Percentiles rank a stretch among this genome's conserved stretches.
These are phyloP conservation scores for Naganishia sp. DNA, from an alignment of 1,284 basidiomycete species.

Conservation along the genomic window DNA sequence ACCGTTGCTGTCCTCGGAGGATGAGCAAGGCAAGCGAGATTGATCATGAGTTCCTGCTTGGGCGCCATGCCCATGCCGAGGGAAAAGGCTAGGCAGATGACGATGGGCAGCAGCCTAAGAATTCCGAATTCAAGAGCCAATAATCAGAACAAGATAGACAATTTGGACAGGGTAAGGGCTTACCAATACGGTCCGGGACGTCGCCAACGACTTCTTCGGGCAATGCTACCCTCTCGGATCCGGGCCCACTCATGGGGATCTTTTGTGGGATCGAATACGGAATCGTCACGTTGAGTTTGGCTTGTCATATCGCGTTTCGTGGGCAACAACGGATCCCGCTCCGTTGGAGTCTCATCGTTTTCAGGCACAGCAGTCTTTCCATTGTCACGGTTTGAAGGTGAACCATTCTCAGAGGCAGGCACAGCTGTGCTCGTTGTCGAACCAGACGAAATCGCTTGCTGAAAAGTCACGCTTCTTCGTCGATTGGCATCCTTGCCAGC, in stretches of 20 bases:
- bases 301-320: not conserved
- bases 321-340: slow-evolving; percentile 13
- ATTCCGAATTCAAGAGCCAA: not conserved
- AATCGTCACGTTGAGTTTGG: not conserved
- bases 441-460: not conserved
- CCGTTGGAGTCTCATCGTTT: not conserved
- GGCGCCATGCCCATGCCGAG: slow-evolving; percentile 49
- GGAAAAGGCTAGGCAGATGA: slow-evolving; percentile 42
- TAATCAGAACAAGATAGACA: not conserved
- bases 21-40: slow-evolving; percentile 52
- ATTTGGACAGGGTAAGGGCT: not conserved
- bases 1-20: slow-evolving; percentile 39
- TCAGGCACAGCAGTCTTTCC: not conserved
- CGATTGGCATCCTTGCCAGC: not conserved
- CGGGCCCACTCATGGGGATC: slow-evolving; percentile 23
- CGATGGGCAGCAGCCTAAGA: slow-evolving; percentile 47
- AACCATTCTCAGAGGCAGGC: no score
- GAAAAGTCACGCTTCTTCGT: slow-evolving; percentile 17
- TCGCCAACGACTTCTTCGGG: slow-evolving; percentile 45
- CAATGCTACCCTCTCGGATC: slow-evolving; percentile 32
- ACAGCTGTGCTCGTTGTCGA: not conserved
- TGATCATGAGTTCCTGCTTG: slow-evolving; percentile 48
- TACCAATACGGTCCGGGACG: slow-evolving; percentile 42
- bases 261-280: slow-evolving; percentile 19
- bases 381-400: not conserved